Percentiles rank a stretch among this genome's conserved stretches.
These are phyloP conservation scores for Daldinia grandis DNA, from an alignment of 495 filamentous ascomycete genomes.

Conservation along the genomic window DNA sequence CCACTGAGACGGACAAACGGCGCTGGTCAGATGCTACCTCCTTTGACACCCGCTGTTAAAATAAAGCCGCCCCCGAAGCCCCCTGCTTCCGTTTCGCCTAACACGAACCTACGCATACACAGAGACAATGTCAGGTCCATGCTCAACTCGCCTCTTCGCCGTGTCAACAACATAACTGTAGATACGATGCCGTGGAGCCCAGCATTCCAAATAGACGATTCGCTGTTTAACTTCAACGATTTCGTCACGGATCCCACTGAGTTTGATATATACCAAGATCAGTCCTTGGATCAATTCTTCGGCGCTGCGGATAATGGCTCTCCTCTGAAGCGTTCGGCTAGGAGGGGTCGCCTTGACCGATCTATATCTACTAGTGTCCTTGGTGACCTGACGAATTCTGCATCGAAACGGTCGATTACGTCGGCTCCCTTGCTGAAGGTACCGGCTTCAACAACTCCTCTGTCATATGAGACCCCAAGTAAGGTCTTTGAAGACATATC, in stretches of 20 bases:
- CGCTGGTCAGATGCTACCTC: constrained; percentile 72
- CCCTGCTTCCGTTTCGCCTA: constrained; percentile 88
- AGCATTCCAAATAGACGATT: constrained; percentile 69
- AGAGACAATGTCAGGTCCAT: constrained; percentile 85
- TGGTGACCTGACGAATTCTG: constrained; percentile 67
- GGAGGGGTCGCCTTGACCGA: constrained; percentile 67
- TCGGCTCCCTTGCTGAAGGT: constrained; percentile 57
- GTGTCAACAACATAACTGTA: constrained; percentile 63
- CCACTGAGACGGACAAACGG: constrained; percentile 66
- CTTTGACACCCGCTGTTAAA: constrained; percentile 85
- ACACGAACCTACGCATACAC: constrained; percentile 93
- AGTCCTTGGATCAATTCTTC: constrained; percentile 55
- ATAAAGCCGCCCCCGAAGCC: constrained; percentile 84
- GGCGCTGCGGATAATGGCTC: constrained; percentile 69
- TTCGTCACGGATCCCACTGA: constrained; percentile 61
- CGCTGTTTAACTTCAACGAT: constrained; percentile 53
- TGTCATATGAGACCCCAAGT: constrained; percentile 61
- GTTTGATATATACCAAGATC: constrained; percentile 80
- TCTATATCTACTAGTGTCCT: constrained; percentile 68
- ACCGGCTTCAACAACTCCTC: constrained; percentile 47
- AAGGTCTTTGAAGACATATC: constrained; percentile 61
- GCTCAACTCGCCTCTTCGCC: constrained; percentile 85
- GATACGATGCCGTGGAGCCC: constrained; percentile 78
- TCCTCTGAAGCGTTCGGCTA: constrained; percentile 76
- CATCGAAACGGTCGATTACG: constrained; percentile 59